Conservation (phyloP, 2,329 filamentous ascomycete species). For the Sclerotinia trifoliorum region DNA sequence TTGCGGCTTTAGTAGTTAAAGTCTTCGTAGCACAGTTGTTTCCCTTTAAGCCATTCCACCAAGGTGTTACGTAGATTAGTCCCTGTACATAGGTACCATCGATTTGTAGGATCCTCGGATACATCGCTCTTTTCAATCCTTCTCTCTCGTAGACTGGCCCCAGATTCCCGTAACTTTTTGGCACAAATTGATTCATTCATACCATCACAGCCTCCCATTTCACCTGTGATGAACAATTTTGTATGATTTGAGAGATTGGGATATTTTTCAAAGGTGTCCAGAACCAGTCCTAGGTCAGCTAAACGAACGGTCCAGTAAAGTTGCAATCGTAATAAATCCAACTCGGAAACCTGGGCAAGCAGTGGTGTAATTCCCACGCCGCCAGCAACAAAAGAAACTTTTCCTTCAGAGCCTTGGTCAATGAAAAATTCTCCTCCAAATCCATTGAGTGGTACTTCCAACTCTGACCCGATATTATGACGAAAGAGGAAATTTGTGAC, state of each 20-base stretch:
- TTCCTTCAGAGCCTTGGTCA: slow-evolving; percentile 34
- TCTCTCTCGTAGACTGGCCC: slow-evolving; percentile 44
- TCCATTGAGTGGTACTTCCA: slow-evolving; percentile 68
- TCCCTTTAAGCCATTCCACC: slow-evolving; percentile 48
- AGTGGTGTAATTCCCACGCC: slow-evolving; percentile 84
- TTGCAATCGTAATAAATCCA: slow-evolving; percentile 49
- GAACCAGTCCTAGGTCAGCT: slow-evolving; percentile 61
- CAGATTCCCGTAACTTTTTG: slow-evolving; percentile 35
- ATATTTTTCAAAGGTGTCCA: slow-evolving; percentile 55
- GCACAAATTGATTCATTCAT: slow-evolving; percentile 5
- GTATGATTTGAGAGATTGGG: slow-evolving; percentile 52
- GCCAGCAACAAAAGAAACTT: slow-evolving; percentile 65
- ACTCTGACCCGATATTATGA: slow-evolving; percentile 50
- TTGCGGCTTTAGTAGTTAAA: slow-evolving; percentile 42
- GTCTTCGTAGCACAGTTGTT: slow-evolving; percentile 50
- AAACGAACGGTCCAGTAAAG: slow-evolving; percentile 68
- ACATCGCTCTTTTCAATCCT: slow-evolving; percentile 51
- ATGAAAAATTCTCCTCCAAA: slow-evolving; percentile 67
- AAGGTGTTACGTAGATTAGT: slow-evolving; percentile 49
- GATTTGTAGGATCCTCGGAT: slow-evolving; percentile 38
- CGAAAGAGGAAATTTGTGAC: slow-evolving; percentile 66
- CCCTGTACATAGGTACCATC: slow-evolving; percentile 61
- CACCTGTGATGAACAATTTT: slow-evolving; percentile 64
- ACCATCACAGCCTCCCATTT: slow-evolving; percentile 16
- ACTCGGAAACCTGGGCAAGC: slow-evolving; percentile 62